Evolutionary conservation across 148 eudicot species (phyloP).

Genomic region (Diospyros lotus): DNA sequence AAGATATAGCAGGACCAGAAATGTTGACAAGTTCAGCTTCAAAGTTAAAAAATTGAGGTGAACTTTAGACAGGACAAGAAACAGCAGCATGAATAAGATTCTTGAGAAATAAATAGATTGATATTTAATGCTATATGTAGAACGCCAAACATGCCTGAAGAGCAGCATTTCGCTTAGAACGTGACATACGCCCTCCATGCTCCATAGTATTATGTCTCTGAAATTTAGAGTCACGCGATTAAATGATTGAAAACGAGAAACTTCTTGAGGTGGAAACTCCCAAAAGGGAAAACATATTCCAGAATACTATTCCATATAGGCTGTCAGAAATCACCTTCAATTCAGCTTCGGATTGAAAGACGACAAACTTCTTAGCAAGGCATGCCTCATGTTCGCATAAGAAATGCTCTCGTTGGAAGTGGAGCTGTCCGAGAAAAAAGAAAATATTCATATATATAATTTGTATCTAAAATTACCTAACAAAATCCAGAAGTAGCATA

Average conservation of each 20-base stretch:
- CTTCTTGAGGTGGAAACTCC: neutral
- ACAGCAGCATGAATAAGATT: neutral
- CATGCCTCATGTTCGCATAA: constrained; percentile 92
- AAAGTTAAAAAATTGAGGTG: neutral
- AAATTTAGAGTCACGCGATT: constrained; percentile 8
- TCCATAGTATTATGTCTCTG: constrained; percentile 92
- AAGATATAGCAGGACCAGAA: neutral
- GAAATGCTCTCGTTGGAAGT: constrained; percentile 74
- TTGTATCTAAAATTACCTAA: neutral
- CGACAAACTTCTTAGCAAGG: constrained; percentile 74
- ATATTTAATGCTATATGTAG: neutral
- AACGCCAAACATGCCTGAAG: constrained; percentile 51
- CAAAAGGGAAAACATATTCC: neutral
- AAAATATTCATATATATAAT: constrained; percentile 8
- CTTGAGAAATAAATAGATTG: neutral
- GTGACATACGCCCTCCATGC: constrained; percentile 97
- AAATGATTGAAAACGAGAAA: neutral
- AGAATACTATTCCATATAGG: constrained; percentile 3
- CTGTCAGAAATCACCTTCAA: constrained; percentile 52
- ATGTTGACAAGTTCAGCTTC: neutral
- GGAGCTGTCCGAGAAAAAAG: constrained; percentile 41
- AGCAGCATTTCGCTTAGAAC: constrained; percentile 85
- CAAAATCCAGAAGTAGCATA: constrained; percentile 18
- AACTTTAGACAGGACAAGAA: neutral
- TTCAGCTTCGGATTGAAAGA: constrained; percentile 75